Percentiles rank a stretch among this genome's conserved stretches.
Conservation (phyloP, 257 asterid genomes). For the Cruciata laevipes region DNA sequence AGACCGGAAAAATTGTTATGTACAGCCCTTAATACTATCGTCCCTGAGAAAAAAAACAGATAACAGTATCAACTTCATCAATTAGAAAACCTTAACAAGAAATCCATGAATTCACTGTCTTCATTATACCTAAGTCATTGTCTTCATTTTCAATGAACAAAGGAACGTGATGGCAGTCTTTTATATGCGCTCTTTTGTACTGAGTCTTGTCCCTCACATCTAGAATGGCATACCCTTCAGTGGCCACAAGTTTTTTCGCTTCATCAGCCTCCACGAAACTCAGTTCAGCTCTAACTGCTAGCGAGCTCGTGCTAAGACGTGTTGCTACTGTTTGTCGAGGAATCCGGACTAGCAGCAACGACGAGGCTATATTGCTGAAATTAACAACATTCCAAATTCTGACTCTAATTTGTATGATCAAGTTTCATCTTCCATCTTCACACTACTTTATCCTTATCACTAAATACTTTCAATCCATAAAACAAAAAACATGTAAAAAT, state of each 20-base stretch:
- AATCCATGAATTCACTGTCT: constrained; percentile 39
- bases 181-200: constrained; percentile 72
- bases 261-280: constrained; percentile 57
- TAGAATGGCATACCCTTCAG: constrained; percentile 59
- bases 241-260: constrained; percentile 69
- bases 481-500: neutral
- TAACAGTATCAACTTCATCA: constrained; percentile 1
- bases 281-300: constrained; percentile 51
- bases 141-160: constrained; percentile 71
- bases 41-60: constrained; percentile 40
- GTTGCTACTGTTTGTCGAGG: constrained; percentile 19
- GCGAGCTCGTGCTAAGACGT: constrained; percentile 22
- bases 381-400: constrained; percentile 26
- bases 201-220: constrained; percentile 82
- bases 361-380: constrained; percentile 54
- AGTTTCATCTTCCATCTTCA: constrained; percentile 1
- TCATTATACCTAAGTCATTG: constrained; percentile 74
- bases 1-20: constrained; percentile 90
- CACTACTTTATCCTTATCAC: neutral
- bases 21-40: constrained; percentile 55
- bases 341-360: constrained; percentile 33
- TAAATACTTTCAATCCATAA: neutral
- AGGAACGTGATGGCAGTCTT: constrained; percentile 67
- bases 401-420: constrained; percentile 6
- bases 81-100: neutral